phyloP scores from a whole-genome alignment of 192 early-diverging fungal genomes.

The Backusella circina region DNA sequence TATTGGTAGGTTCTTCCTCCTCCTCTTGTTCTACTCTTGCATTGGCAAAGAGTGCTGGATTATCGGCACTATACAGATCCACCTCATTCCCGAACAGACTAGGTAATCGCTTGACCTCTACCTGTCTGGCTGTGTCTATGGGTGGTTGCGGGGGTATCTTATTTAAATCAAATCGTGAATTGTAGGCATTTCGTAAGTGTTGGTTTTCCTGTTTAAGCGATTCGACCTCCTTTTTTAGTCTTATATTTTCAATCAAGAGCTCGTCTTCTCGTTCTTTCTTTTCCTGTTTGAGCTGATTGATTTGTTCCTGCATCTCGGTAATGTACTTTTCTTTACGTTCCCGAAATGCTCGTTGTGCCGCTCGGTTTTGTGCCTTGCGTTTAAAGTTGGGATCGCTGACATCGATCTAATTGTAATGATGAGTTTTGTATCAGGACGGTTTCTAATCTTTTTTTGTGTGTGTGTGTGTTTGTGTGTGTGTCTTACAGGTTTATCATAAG shows the following conservation, averaged over 20 bases:
- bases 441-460: neutral
- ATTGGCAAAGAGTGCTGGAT: neutral
- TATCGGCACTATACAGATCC: neutral
- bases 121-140: neutral
- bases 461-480: no score
- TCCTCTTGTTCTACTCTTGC: neutral
- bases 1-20: neutral
- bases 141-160: neutral
- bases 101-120: neutral
- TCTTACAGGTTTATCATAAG: neutral
- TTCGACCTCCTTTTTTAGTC: neutral
- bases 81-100: neutral
- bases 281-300: neutral
- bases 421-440: neutral
- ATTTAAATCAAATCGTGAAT: neutral
- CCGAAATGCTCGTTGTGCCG: slow-evolving; percentile 1
- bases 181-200: neutral
- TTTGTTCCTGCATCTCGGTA: neutral
- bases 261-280: neutral
- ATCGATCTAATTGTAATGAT: neutral
- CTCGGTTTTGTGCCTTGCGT: slow-evolving; percentile 1
- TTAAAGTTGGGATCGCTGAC: neutral
- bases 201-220: neutral
- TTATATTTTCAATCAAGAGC: neutral
- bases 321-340: neutral